phyloP scores from a whole-genome alignment of 495 filamentous ascomycete species.

The Neurospora tetrasperma region DNA sequence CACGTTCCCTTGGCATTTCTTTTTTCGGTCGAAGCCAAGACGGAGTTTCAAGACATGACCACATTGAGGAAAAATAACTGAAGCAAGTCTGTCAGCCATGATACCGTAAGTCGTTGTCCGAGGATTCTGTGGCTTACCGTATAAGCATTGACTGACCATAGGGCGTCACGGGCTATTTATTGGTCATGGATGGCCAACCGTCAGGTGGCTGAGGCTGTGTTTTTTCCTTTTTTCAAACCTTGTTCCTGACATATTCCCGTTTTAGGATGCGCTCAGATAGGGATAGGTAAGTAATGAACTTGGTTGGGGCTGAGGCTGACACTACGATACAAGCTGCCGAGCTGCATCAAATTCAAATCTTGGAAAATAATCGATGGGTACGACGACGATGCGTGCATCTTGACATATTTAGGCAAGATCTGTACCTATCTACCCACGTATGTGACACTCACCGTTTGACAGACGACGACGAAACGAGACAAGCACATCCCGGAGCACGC shows the following conservation, averaged over 20 bases:
- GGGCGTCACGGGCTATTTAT: neutral
- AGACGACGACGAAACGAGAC: neutral
- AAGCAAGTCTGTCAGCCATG: neutral
- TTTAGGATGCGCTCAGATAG: neutral
- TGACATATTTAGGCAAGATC: neutral
- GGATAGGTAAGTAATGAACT: neutral
- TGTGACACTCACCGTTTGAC: too few relatives aligned
- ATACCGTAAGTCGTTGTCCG: neutral
- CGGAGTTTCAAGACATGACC: neutral
- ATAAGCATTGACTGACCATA: neutral
- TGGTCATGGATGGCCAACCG: neutral
- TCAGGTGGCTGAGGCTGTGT: neutral
- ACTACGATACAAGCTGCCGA: neutral
- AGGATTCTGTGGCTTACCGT: neutral
- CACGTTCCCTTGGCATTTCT: neutral
- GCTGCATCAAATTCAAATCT: neutral
- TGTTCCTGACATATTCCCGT: neutral
- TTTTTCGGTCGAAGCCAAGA: neutral
- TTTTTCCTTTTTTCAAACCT: neutral
- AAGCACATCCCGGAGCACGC: neutral
- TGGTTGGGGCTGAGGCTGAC: neutral
- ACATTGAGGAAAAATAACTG: neutral
- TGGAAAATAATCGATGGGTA: neutral
- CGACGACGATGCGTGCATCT: neutral
- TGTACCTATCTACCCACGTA: too few relatives aligned